phyloP scores from a whole-genome alignment of 2,329 filamentous ascomycete genomes.

The Monosporascus sp. region DNA sequence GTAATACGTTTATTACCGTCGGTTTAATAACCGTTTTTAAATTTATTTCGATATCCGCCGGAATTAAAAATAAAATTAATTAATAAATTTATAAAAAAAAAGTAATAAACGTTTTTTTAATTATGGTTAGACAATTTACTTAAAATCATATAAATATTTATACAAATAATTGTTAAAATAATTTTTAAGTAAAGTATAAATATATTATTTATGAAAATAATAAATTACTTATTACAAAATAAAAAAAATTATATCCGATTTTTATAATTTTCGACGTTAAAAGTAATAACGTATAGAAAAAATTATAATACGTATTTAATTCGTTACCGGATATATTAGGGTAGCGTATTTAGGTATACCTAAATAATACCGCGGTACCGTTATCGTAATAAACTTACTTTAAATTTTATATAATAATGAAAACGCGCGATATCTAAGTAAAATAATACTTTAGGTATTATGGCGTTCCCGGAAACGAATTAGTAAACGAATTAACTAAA shows the following conservation, averaged over 20 bases:
- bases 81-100: background rate
- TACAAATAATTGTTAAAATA: background rate
- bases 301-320: too few relatives aligned
- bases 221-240: background rate
- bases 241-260: too few relatives aligned
- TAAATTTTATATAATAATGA: background rate
- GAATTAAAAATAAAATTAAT: background rate
- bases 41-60: background rate
- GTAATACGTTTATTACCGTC: too few relatives aligned
- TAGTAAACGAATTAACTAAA: background rate
- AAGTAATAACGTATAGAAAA: too few relatives aligned
- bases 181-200: background rate
- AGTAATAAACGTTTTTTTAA: too few relatives aligned
- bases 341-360: too few relatives aligned
- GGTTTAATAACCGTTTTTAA: background rate
- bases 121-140: background rate
- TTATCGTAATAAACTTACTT: background rate
- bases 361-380: background rate
- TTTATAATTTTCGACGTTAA: too few relatives aligned
- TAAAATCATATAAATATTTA: too few relatives aligned
- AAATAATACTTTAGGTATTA: background rate
- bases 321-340: too few relatives aligned
- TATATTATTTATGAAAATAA: background rate
- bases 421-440: background rate
- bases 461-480: background rate